Evolutionary conservation across 148 eudicot species (phyloP).

Genomic region (Mesembryanthemum crystallinum): DNA sequence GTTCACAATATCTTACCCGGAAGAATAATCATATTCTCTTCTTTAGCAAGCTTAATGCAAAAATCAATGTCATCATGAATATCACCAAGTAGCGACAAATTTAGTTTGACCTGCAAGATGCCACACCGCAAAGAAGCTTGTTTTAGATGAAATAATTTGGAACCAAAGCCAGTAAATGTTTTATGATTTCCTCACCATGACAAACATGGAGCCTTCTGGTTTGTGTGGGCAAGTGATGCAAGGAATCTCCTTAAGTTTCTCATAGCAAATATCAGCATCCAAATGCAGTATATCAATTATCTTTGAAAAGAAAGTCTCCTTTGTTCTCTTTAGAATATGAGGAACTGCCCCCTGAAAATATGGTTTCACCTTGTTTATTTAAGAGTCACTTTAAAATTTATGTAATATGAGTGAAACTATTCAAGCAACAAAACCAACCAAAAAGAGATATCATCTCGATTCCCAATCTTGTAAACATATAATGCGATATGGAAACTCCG

Average conservation of each 20-base stretch:
- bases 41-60: slow-evolving; percentile 42
- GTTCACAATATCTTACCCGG: slow-evolving; percentile 21
- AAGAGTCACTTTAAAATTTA: no score
- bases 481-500: no score
- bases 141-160: not conserved
- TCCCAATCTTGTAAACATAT: no score
- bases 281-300: slow-evolving; percentile 23
- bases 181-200: slow-evolving; percentile 32
- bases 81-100: slow-evolving; percentile 23
- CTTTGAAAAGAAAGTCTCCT: slow-evolving; percentile 39
- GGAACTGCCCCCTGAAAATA: slow-evolving; percentile 46
- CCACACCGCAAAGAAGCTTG: not conserved
- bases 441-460: no score
- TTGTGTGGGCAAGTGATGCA: slow-evolving; percentile 50
- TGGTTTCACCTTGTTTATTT: no score
- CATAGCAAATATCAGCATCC: slow-evolving; percentile 41
- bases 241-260: slow-evolving; percentile 44
- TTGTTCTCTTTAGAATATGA: slow-evolving; percentile 42
- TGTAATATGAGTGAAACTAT: not conserved
- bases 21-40: slow-evolving; percentile 34
- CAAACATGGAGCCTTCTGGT: slow-evolving; percentile 59
- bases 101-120: slow-evolving; percentile 29
- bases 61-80: slow-evolving; percentile 37
- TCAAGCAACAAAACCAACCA: not conserved
- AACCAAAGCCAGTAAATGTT: not conserved